A percentile compares a stretch with the other conserved stretches of the same genome.
phyloP scores from a whole-genome alignment of 1,284 basidiomycete species.

The Irpex sp. region DNA sequence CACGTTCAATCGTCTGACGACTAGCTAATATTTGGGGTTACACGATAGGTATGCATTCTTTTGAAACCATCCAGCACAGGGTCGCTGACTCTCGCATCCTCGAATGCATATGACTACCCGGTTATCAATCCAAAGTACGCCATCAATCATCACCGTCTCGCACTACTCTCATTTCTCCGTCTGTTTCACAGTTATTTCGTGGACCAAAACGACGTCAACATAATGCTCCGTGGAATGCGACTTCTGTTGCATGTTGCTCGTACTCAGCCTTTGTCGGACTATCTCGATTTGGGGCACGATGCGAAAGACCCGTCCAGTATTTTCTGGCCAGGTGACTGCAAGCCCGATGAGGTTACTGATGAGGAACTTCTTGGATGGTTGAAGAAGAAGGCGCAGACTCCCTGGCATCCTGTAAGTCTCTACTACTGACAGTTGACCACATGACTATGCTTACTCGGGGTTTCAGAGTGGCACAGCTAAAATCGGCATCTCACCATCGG shows the following conservation, averaged over 20 bases:
- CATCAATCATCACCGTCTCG: slow-evolving; percentile 26
- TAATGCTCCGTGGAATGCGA: not conserved
- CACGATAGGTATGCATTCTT: not conserved
- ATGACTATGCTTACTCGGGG: not conserved
- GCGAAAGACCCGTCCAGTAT: not conserved
- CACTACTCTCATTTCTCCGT: slow-evolving; percentile 25
- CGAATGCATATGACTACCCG: slow-evolving; percentile 50
- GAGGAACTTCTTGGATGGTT: not conserved
- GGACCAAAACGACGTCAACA: not conserved
- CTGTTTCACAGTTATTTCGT: not conserved
- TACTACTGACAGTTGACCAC: not conserved
- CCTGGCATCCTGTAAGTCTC: not conserved
- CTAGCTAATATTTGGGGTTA: not conserved
- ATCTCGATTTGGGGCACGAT: not conserved
- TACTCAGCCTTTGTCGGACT: not conserved
- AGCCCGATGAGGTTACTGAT: not conserved
- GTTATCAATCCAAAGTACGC: slow-evolving; percentile 59
- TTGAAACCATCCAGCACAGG: not conserved
- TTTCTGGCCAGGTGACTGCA: not conserved
- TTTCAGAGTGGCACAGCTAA: not conserved
- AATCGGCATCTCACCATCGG: not conserved
- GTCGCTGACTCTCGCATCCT: slow-evolving; percentile 8
- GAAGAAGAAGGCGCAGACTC: not conserved
- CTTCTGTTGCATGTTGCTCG: not conserved
- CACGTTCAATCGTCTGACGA: not conserved